Evolutionary conservation across 169 alveolate species (phyloP).

Genomic region (Eimeria praecox): DNA sequence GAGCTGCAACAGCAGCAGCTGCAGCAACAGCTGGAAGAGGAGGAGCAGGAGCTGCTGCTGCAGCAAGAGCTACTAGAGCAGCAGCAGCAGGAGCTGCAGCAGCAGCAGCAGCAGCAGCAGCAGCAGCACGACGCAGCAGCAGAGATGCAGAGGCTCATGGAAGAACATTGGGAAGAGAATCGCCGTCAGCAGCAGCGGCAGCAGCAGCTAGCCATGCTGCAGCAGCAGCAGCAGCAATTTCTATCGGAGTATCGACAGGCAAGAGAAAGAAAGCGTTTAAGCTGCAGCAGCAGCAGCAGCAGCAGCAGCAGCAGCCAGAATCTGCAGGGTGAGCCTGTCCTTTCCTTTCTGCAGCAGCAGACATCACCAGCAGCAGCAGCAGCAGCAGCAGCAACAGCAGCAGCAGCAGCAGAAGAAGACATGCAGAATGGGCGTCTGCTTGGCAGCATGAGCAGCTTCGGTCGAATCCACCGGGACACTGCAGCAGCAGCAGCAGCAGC

Average conservation of each 20-base stretch:
- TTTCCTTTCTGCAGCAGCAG: no score
- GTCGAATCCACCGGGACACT: no score
- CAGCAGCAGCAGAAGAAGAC: no score
- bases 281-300: neutral
- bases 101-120: neutral
- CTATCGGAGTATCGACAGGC: neutral
- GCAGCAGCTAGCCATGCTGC: no score
- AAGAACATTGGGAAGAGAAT: neutral
- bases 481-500: no score
- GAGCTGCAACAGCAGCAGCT: neutral
- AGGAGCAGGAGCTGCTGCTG: conserved; percentile 18
- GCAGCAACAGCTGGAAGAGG: neutral
- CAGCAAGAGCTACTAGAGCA: neutral
- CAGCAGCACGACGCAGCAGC: neutral
- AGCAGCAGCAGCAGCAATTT: conserved; percentile 33
- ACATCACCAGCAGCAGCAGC: no score
- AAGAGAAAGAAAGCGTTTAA: neutral
- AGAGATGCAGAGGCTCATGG: neutral
- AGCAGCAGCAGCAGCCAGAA: neutral
- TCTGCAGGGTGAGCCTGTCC: no score
- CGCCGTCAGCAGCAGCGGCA: conserved; percentile 21
- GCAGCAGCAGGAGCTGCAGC: neutral
- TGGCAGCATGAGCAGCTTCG: no score
- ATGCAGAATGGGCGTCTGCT: no score
- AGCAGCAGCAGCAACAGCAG: no score